Evolutionary conservation across 148 eudicot species (phyloP).

Genomic region (Beta vulgaris): DNA sequence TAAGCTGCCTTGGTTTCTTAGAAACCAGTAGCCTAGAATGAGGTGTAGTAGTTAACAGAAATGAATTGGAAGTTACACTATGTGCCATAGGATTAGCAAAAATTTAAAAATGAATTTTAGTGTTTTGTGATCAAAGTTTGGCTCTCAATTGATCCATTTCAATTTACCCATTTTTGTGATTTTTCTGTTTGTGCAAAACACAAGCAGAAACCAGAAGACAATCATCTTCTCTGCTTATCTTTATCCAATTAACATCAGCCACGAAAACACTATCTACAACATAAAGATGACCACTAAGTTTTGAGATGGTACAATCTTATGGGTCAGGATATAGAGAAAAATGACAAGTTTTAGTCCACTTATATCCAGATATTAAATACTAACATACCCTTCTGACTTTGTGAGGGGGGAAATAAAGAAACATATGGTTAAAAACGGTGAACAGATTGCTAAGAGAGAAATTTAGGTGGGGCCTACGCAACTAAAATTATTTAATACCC

Average conservation of each 20-base stretch:
- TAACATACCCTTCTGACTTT: too few species aligned
- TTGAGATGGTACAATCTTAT: slow-evolving; percentile 3
- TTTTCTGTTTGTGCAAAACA: slow-evolving; percentile 11
- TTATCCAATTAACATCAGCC: slow-evolving; percentile 48
- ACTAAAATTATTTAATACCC: too few species aligned
- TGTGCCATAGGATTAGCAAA: slow-evolving; percentile 51
- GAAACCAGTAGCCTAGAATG: slow-evolving; percentile 33
- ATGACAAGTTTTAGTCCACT: background rate
- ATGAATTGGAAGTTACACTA: slow-evolving; percentile 57
- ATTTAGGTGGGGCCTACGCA: too few species aligned
- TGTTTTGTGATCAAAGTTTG: slow-evolving; percentile 6
- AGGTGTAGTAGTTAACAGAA: slow-evolving; percentile 51
- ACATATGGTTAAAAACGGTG: too few species aligned
- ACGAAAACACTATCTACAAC: slow-evolving; percentile 48
- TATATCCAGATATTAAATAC: too few species aligned
- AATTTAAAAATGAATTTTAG: background rate
- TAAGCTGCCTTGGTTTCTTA: slow-evolving; percentile 31
- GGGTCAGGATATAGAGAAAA: background rate
- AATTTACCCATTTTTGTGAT: slow-evolving; percentile 1
- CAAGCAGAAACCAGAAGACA: background rate
- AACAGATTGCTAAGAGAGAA: too few species aligned
- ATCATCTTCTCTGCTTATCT: slow-evolving; percentile 26
- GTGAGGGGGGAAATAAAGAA: too few species aligned
- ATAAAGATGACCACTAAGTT: slow-evolving; percentile 24
- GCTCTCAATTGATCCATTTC: background rate